Evolutionary conservation across 768 basidiomycete species (phyloP), one percentile per base, ranked within the genome.

Genomic region (Cyclocybe cylindracea): DNA sequence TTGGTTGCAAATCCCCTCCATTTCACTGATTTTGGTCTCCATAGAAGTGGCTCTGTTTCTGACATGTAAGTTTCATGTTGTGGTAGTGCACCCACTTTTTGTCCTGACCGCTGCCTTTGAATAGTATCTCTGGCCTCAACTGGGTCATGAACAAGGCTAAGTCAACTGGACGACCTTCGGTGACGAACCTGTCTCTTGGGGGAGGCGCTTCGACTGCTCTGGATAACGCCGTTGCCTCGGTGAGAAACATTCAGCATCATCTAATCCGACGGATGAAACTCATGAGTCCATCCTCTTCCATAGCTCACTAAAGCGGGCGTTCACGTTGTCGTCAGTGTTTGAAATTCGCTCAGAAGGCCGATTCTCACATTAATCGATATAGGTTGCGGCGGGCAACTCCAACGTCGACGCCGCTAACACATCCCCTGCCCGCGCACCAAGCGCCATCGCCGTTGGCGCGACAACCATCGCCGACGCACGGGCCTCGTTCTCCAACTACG

Each of bases 181-280:
- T 76, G 38, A 68, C 66, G 5, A 67, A 63, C 13, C 68, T 74
- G 69, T 74, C 71, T 43, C 62, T 74, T 7, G 71, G 72, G 19
- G 72, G 72, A 24, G 38, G 51, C 32, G 60, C 58, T 1, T 60
- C 59, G 31, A 57, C 54, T 1, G 51, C 69, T 5, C 36, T 74
- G 5, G 69, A 76, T 51, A 59, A 59, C 38, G 72, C 74, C 2
- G 70, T 72, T 7, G 48, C 55, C 18, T 38, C 59, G 31, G 62
- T 64, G 44, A 48, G 65, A 36, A 10, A 9, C 18, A 29, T 16
- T 1, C 24, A 33, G 8, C 18, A 13, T 16, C 24, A 34, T n/a
- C 37, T 31, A 16, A 4, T 7, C 9, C 11, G 14, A 42, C 3
- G 5, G 3, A 24, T 33, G 29, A 31, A 40, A n/a, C 8, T 29